Conservation (phyloP, 257 asterid species). For the Petunia secreta region DNA sequence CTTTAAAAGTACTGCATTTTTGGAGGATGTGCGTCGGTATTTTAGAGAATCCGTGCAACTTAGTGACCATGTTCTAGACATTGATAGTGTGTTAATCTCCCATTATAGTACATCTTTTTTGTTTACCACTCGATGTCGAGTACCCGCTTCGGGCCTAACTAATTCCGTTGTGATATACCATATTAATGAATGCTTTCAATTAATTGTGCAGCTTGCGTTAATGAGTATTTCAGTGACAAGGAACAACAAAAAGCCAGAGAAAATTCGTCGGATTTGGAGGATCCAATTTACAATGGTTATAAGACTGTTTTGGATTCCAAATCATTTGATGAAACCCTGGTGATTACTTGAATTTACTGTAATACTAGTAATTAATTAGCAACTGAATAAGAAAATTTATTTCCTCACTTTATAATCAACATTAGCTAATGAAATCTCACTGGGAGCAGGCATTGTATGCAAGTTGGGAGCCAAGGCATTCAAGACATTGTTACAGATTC, state of each 20-base stretch:
- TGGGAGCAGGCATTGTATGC: constrained; percentile 73
- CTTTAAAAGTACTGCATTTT: too few relatives aligned
- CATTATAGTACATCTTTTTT: too few relatives aligned
- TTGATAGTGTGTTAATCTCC: too few relatives aligned
- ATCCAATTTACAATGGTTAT: constrained; percentile 47
- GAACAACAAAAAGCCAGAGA: constrained; percentile 29
- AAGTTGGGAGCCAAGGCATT: constrained; percentile 99
- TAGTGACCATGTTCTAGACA: too few relatives aligned
- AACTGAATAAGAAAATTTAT: too few relatives aligned
- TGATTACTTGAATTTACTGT: constrained; percentile 1
- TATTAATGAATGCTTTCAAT: neutral
- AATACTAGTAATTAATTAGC: neutral
- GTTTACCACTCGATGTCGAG: too few relatives aligned
- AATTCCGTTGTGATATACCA: neutral
- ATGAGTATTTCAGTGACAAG: constrained; percentile 39
- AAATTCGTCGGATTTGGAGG: constrained; percentile 44
- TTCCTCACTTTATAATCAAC: neutral
- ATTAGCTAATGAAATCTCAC: neutral
- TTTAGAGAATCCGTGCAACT: too few relatives aligned
- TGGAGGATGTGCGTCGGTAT: too few relatives aligned
- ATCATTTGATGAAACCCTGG: constrained; percentile 47
- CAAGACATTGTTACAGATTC: constrained; percentile 68
- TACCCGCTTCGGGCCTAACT: neutral
- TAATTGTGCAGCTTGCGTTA: constrained; percentile 59
- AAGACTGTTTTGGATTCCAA: constrained; percentile 48